Base-by-base conservation (phyloP, 116 monocot genomes). In the Posidonia oceanica region DNA sequence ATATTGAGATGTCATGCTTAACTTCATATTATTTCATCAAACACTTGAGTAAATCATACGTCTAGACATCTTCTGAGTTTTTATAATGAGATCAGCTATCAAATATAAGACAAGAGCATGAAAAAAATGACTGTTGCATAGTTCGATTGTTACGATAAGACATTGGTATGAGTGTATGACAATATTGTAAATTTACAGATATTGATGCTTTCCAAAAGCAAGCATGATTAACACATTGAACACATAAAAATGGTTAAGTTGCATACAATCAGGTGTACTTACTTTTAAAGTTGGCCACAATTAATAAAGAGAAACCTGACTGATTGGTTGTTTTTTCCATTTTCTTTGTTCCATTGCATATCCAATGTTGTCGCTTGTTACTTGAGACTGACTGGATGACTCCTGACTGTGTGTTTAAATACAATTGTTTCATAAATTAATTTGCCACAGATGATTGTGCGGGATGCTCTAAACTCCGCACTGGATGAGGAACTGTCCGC, bases 401-500 rank as follows among this genome's bases (percentile, higher is more conserved):
- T 3, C 29, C 14, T 55, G 7, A 38, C 37, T 36, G 36, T 37
- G 38, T 2, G 42, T 61, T 17, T 14, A 16, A 29, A 64, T 17
- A 36, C 3, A 36, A 4, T 29, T 29, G 29, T 58, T 67, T 38
- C 36, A 65, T 3, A 8, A 36, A 61, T 52, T 21, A 65, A 7
- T 65, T 44, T 39, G 16, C 57, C 64, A 20, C 60, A 94, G 95
- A 91, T 95, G 76, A 91, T 69, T 36, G 91, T 95, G 15, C 84
- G 95, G 67, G 95, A 95, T 54, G 95, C 95, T 52, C 59, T 95
- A 69, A 95, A 95, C 75, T 84, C 91, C 66, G 91, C 91, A 69
- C 69, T 91, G 39, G 96, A 96, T 75, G 96, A 96, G 73, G 96
- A 96, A 68, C 88, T 96, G 91, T 88, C 96, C 74, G 96, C 96